Evolutionary conservation across 192 early-diverging fungal species (phyloP), one percentile per base, ranked within the genome.

Genomic region (Coemansia guatemalensis): DNA sequence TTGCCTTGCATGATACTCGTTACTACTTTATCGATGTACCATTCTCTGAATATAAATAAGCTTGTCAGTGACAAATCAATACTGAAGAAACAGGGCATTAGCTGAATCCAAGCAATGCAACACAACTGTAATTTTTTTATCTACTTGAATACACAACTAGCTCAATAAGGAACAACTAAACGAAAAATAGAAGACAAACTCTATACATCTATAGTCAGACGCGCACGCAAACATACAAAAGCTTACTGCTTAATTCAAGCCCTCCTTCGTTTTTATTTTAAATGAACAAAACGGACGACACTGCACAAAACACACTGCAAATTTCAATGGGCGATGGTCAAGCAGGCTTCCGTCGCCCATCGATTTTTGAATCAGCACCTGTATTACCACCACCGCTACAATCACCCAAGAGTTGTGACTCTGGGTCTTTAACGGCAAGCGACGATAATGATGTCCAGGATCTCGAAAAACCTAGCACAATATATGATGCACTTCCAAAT

Each of bases 401-500:
- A 44, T 44, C 59, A 21, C 53, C 63, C 1, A 30, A 35, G 7
- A 44, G 56, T 14, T 73, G 56, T 44, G 56, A 73, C 14, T 48
- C 70, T 5, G 71, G 63, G 12, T 78, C 75, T 1, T 27, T 73
- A 8, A 64, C 67, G 22, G 55, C 63, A 14, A 69, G 67, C 44
- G 53, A 60, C 48, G 55, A 35, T 17, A 57, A 48, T 21, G 60
- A 60, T 11, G 24, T 29, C 2, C 53, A 25, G 4, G 26, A 26
- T 29, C 49, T 32, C 12, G 57, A 64, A 26, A 80, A 80, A 44
- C 61, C 62, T 17, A 25, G 33, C 5, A 9, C 58, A 12, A 30
- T 9, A 8, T 74, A 67, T 23, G 56, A 25, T 21, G 57, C 68
- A 39, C 71, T 73, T 5, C 74, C 80, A 8, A 71, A 82, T 30